Evolutionary conservation across 2,329 filamentous ascomycete species (phyloP), one percentile per base, ranked within the genome.

Genomic region (Paramyrothecium roridum): DNA sequence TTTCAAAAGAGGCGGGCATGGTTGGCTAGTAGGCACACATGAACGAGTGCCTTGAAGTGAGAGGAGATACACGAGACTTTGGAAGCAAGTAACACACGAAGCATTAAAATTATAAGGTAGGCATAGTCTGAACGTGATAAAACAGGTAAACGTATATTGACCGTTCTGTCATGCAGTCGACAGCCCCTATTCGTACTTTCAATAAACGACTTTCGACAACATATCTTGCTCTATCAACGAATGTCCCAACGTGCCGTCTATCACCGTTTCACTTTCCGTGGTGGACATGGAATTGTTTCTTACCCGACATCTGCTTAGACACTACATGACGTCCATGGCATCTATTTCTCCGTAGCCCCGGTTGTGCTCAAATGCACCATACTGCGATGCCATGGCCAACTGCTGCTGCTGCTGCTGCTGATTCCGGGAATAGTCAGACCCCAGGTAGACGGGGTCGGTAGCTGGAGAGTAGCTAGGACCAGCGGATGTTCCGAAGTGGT

Each of bases 401-500:
- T 81, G 67, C 68, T 77, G 72, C 67, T 81, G 77, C 67, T 81
- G 67, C 68, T 77, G 72, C 67, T 81, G 77, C 63, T 80, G 79
- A 16, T 13, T 6, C 54, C 73, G 72, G 55, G 74, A 72, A 68
- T 70, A 81, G 56, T 72, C 78, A 0, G 70, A 61, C 7, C 69
- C 67, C 52, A 70, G 80, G 68, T 91, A 91, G n/a, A 87, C 87
- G 0, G 89, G 88, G 59, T 91, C 88, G 2, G 81, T 85, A 1
- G 86, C 80, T 12, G 76, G 76, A 17, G 73, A 80, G 71, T 87
- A 87, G 20, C 64, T 66, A 6, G 65, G 68, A 50, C 70, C 73
- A 7, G 74, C 64, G 3, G 74, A 66, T 8, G 70, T 69, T 20
- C 77, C 75, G 55, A 76, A 78, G 56, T 76, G 75, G 48, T 69